Percentiles rank a stretch among this genome's conserved stretches.
Conservation (phyloP, 257 asterid species). For the Cinchona pubescens region DNA sequence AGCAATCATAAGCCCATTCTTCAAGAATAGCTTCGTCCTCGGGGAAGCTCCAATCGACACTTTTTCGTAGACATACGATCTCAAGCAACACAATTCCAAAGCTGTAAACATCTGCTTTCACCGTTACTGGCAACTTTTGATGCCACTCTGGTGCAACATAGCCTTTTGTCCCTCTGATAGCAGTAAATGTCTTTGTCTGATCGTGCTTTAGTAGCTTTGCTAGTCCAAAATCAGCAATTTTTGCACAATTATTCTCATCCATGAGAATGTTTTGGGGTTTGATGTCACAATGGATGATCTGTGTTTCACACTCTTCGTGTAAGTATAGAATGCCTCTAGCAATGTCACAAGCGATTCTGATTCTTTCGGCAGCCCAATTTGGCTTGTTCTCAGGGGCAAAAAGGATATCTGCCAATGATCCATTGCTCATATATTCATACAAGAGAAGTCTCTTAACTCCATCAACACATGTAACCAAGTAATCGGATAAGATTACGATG, state of each 20-base stretch:
- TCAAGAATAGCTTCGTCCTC: constrained; percentile 48
- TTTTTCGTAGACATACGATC: constrained; percentile 38
- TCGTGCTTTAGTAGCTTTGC: constrained; percentile 51
- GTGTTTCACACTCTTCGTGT: constrained; percentile 56
- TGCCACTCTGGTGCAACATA: constrained; percentile 64
- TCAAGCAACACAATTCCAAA: constrained; percentile 52
- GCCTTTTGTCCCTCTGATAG: constrained; percentile 49
- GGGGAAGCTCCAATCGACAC: constrained; percentile 29
- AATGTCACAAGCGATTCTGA: constrained; percentile 33
- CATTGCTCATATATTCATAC: constrained; percentile 55
- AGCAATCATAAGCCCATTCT: constrained; percentile 40
- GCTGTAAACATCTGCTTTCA: constrained; percentile 55
- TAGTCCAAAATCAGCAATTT: constrained; percentile 54
- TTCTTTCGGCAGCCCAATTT: constrained; percentile 36
- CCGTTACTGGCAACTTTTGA: constrained; percentile 38
- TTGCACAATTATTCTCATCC: constrained; percentile 37
- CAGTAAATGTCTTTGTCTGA: constrained; percentile 41
- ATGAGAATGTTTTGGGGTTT: constrained; percentile 61
- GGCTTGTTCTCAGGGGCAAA: constrained; percentile 23
- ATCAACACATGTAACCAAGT: constrained; percentile 49
- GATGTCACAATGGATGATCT: constrained; percentile 60
- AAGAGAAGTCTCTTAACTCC: constrained; percentile 42
- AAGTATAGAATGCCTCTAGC: constrained; percentile 53
- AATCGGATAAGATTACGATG: constrained; percentile 52
- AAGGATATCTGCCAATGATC: constrained; percentile 41